Evolutionary conservation across 2,329 filamentous ascomycete genomes (phyloP), one percentile per base, ranked within the genome.

Genomic region (Alternaria viburni): DNA sequence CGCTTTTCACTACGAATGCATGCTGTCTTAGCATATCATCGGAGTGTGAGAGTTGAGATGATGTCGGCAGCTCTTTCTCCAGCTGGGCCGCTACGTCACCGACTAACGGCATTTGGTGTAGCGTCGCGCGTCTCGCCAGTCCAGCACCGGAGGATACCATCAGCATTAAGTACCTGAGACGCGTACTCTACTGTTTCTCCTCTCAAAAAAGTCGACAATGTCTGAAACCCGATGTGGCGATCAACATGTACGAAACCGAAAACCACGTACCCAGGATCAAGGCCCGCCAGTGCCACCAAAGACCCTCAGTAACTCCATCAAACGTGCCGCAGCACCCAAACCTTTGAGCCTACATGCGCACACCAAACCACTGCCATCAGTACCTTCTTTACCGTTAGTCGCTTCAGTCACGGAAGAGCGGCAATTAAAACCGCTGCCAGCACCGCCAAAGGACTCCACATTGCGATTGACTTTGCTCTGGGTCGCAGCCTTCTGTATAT

Each of bases 281-380:
- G 13, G 49, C 0, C 49, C 49, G 13, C 49, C 49, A 0, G 49
- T 52, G 3, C 49, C 49, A 13, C 59, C 47, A 2, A 62, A 62
- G 23, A 13, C 47, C 6, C 41, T 15, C 32, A 26, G 30, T 4
- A 28, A 7, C 12, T 6, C 17, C 52, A 43, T 13, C 8, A 44
- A 23, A 11, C 46, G 25, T 17, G 28, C 15, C 9, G 17, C 51
- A 6, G 41, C 28, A 41, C 51, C 54, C 1, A 41, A 1, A 2
- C 46, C 1, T 6, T 6, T 36, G 3, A 13, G 6, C 10, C 2
- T 30, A 7, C 23, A 23, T 3, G 7, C 5, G 12, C 49, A 13
- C 19, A 17, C 17, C 2, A 62, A 62, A 46, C 55, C 59, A 19
- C 59, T 62, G 3, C 55, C 59, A 23, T 15, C 47, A 25, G n/a